Conservation (phyloP, 2,329 filamentous ascomycete genomes). For the Talaromyces sp. region DNA sequence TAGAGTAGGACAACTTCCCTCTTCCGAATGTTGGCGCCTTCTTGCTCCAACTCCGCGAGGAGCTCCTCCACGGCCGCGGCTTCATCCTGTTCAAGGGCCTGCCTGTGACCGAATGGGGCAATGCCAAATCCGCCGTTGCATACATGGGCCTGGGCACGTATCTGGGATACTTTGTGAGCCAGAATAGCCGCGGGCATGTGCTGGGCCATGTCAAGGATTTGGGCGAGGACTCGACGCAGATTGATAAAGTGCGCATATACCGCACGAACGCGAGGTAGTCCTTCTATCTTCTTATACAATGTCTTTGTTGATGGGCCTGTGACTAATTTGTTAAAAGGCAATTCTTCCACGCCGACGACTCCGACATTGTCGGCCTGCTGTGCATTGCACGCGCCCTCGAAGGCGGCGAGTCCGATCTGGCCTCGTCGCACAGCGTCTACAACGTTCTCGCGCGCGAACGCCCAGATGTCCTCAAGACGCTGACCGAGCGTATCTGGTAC, state of each 20-base stretch:
- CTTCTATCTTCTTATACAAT: not conserved
- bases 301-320: not conserved
- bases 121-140: slow-evolving; percentile 75
- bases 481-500: slow-evolving; percentile 80
- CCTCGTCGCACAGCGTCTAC: slow-evolving; percentile 73
- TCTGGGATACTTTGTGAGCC: slow-evolving; percentile 80
- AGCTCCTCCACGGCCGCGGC: slow-evolving; percentile 77
- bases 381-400: slow-evolving; percentile 74
- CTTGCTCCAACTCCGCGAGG: slow-evolving; percentile 53
- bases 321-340: slow-evolving; percentile 46
- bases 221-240: slow-evolving; percentile 73
- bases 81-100: slow-evolving; percentile 88
- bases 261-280: slow-evolving; percentile 67
- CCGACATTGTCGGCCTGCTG: slow-evolving; percentile 75
- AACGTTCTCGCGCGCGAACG: slow-evolving; percentile 70
- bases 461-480: slow-evolving; percentile 69
- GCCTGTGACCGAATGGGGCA: slow-evolving; percentile 70
- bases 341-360: slow-evolving; percentile 81
- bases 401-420: slow-evolving; percentile 80
- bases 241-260: slow-evolving; percentile 85
- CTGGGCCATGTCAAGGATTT: slow-evolving; percentile 87
- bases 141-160: slow-evolving; percentile 87
- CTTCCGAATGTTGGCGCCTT: slow-evolving; percentile 54
- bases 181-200: slow-evolving; percentile 80
- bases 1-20: slow-evolving; percentile 52